A percentile compares a stretch with the other conserved stretches of the same genome.
phyloP scores from a whole-genome alignment of 805 yeast genomes.

The Candida palmyrensis region DNA sequence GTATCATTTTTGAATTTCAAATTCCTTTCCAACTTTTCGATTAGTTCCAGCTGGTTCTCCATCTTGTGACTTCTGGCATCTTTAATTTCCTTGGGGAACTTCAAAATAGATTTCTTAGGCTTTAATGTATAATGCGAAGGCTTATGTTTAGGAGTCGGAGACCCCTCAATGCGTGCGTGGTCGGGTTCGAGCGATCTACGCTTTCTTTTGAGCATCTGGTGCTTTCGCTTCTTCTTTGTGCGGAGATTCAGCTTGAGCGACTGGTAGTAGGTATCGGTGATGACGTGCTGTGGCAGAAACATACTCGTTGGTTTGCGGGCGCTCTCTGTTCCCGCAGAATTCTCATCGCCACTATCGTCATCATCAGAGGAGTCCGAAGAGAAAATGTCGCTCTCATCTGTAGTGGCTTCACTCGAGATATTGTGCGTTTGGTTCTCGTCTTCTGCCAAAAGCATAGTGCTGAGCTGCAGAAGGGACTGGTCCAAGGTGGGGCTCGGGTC shows the following conservation, averaged over 20 bases:
- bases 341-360: constrained; percentile 2
- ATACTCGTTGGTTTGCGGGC: no score
- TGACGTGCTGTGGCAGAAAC: no score
- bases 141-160: constrained; percentile 36
- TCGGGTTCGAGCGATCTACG: not conserved
- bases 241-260: constrained; percentile 8
- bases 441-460: constrained; percentile 6
- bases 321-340: constrained; percentile 3
- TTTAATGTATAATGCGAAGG: constrained; percentile 38
- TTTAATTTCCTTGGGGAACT: constrained; percentile 10
- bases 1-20: no score
- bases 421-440: constrained; percentile 15
- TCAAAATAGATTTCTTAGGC: constrained; percentile 39
- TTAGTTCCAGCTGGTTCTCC: not conserved
- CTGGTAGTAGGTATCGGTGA: constrained; percentile 19
- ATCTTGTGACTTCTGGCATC: not conserved
- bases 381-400: constrained; percentile 8
- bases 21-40: constrained; percentile 7
- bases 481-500: constrained; percentile 1
- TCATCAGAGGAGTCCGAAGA: constrained; percentile 3
- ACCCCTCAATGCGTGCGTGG: constrained; percentile 8
- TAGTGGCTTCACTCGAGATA: constrained; percentile 21
- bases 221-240: constrained; percentile 6
- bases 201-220: not conserved
- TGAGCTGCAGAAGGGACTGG: constrained; percentile 2